Base-by-base conservation (phyloP, 2,329 filamentous ascomycete species). In the Seiridium unicorne region DNA sequence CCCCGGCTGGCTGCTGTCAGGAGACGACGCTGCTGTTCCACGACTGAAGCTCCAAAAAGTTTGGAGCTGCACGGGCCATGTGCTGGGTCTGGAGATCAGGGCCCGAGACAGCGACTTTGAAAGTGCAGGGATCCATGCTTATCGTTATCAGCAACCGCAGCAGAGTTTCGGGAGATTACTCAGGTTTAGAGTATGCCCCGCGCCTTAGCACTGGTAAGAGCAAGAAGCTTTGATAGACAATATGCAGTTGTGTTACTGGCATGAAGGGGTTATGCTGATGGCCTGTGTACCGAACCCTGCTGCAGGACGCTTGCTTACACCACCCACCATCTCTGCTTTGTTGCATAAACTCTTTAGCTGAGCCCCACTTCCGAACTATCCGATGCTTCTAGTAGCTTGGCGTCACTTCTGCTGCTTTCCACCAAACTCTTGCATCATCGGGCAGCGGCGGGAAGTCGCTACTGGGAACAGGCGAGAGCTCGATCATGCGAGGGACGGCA, bases 391-490 rank as follows among this genome's bases (percentile, higher is more conserved):
- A 48, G 42, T 32, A 34, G 26, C 9, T 57, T 38, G 36, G 13
- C 26, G 55, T 9, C 55, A 18, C 13, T 49, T 58, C 55, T 51
- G 11, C 40, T 34, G n/a, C 13, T 7, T 51, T 58, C 55, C 36
- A 44, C n/a, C 11, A 58, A 8, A 26, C 34, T 58, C 44, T 58
- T 58, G 55, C 55, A 58, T 58, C 55, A 58, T 58, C 55, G 55
- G 46, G 55, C 34, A 49, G 4, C 44, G 38, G 55, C 34, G 55
- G 32, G 55, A 58, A 58, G 31, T 38, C 26, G 32, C 55, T 7
- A 49, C 55, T 11, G 26, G 46, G 5, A 42, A 35, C 55, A 10
- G 32, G 55, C 11, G n/a, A n/a, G 8, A 31, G 44, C 55, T 38
- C 18, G 44, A 49, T 47, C 54, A 49, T 44, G 26, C 55, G 11